Evolutionary conservation across 345 rosid genomes (phyloP).

Genomic region (Euphorbia tirucalli): DNA sequence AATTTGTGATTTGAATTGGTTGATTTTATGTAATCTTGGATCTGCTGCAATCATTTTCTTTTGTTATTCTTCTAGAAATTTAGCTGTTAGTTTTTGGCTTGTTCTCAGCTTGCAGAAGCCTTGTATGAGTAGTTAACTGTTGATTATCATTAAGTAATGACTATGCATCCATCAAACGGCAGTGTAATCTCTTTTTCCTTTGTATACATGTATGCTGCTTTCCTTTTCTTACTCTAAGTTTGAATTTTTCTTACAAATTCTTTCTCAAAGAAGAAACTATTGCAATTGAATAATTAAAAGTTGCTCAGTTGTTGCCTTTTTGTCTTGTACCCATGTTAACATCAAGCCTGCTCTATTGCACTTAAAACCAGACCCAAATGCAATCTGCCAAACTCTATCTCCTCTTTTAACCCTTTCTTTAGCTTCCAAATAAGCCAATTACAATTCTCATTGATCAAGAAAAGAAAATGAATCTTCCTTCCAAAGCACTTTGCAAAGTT

Average conservation of each 20-base stretch:
- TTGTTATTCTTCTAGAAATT: too few species aligned
- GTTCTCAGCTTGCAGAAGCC: too few species aligned
- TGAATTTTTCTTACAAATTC: background rate
- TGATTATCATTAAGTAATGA: too few species aligned
- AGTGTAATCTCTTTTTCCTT: background rate
- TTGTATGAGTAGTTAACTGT: too few species aligned
- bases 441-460: too few species aligned
- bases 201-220: background rate
- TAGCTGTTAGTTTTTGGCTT: too few species aligned
- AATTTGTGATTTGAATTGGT: too few species aligned
- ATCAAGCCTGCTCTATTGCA: slow-evolving; percentile 53
- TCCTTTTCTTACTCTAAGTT: background rate
- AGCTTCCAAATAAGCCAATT: slow-evolving; percentile 85
- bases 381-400: slow-evolving; percentile 83
- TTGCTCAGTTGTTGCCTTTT: slow-evolving; percentile 6
- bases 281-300: background rate
- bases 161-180: too few species aligned
- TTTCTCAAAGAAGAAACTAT: background rate
- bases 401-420: slow-evolving; percentile 75
- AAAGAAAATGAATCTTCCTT: background rate
- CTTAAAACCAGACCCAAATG: slow-evolving; percentile 90
- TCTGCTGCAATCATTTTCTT: too few species aligned
- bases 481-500: background rate
- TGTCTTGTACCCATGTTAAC: slow-evolving; percentile 6
- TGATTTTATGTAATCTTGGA: too few species aligned